A percentile compares a stretch with the other conserved stretches of the same genome.
phyloP scores from a whole-genome alignment of 768 basidiomycete genomes.

The Leucocoprinus sp. region DNA sequence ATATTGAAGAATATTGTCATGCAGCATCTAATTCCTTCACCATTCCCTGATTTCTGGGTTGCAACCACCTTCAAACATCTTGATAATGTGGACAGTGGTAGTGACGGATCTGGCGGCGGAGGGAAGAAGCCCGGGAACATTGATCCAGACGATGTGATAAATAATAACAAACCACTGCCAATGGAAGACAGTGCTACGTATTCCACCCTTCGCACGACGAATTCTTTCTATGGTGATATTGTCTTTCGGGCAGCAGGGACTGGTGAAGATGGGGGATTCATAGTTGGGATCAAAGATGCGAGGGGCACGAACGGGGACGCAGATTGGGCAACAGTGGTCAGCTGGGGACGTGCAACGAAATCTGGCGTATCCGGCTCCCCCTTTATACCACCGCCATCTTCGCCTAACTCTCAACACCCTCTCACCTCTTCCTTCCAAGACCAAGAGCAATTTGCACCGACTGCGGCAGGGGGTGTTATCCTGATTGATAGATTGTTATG shows the following conservation, averaged over 20 bases:
- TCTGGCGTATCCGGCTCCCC: background rate
- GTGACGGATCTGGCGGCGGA: background rate
- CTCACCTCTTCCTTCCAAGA: background rate
- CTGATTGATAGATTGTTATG: constrained; percentile 76
- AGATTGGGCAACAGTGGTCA: constrained; percentile 58
- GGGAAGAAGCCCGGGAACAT: background rate
- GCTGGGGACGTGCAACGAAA: constrained; percentile 73
- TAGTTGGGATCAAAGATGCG: constrained; percentile 70
- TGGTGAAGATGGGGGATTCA: constrained; percentile 36
- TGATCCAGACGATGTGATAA: constrained; percentile 31
- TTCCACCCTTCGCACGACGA: constrained; percentile 62
- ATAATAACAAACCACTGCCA: constrained; percentile 65
- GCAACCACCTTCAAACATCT: constrained; percentile 15
- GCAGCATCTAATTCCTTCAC: constrained; percentile 67
- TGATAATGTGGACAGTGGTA: background rate
- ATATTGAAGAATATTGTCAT: constrained; percentile 51
- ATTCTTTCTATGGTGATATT: constrained; percentile 71
- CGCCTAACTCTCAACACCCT: background rate
- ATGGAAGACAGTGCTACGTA: constrained; percentile 65
- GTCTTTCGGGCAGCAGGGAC: constrained; percentile 49
- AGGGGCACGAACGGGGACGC: constrained; percentile 53
- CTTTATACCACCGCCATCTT: background rate
- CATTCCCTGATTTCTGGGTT: constrained; percentile 17
- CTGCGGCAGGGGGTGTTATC: constrained; percentile 80
- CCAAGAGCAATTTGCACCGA: constrained; percentile 21